Evolutionary conservation across 495 filamentous ascomycete species (phyloP).

Genomic region (Trichocladium antarcticum): DNA sequence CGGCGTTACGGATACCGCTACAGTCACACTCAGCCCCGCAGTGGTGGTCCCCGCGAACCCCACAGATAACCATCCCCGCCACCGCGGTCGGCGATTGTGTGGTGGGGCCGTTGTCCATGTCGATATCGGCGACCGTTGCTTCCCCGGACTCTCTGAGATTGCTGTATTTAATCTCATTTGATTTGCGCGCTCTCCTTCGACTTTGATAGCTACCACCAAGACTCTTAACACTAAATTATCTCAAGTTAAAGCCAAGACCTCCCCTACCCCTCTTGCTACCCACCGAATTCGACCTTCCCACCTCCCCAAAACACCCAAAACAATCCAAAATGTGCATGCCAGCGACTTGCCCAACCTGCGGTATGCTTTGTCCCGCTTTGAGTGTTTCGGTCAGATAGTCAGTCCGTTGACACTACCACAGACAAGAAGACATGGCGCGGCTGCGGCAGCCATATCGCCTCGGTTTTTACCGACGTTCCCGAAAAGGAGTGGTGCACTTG

Average conservation of each 20-base stretch:
- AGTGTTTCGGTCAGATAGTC: too few species aligned
- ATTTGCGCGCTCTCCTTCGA: too few species aligned
- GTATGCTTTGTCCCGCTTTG: conserved; percentile 15
- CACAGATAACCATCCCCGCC: neutral
- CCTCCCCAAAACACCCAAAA: too few species aligned
- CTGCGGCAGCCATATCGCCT: conserved; percentile 53
- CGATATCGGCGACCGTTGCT: neutral
- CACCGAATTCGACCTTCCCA: too few species aligned
- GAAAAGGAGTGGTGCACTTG: conserved; percentile 51
- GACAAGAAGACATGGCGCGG: conserved; percentile 58
- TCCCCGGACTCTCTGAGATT: neutral
- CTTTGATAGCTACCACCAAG: too few species aligned
- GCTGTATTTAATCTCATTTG: too few species aligned
- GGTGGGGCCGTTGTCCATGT: neutral
- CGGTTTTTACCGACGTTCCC: conserved; percentile 47
- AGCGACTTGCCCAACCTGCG: conserved; percentile 31
- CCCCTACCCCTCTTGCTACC: too few species aligned
- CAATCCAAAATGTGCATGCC: conserved; percentile 37
- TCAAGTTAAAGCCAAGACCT: too few species aligned
- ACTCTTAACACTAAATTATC: too few species aligned
- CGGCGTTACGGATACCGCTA: too few species aligned
- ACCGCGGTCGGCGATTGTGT: conserved; percentile 4
- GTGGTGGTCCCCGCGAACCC: neutral
- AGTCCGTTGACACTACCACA: conserved; percentile 17
- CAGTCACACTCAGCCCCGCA: neutral